phyloP scores from a whole-genome alignment of 1,139 yeast species.

The Candida sojae region DNA sequence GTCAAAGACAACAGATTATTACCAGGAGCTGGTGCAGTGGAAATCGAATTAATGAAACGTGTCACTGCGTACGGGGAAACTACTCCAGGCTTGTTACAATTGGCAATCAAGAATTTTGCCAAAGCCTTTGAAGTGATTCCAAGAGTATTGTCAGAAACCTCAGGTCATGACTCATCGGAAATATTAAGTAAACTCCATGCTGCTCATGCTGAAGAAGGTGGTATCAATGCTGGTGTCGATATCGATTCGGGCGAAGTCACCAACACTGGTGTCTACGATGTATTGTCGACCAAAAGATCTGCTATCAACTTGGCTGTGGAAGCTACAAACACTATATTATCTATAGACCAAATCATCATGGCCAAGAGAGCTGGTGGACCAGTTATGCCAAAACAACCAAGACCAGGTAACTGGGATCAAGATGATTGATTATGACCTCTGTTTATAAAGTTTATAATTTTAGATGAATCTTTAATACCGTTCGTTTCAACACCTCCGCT shows the following conservation, averaged over 20 bases:
- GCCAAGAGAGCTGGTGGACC: slow-evolving; percentile 99
- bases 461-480: slow-evolving; percentile 68
- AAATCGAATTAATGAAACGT: slow-evolving; percentile 80
- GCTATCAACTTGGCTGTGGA: slow-evolving; percentile 95
- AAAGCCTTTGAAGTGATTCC: slow-evolving; percentile 95
- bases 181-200: slow-evolving; percentile 85
- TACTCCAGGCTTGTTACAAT: slow-evolving; percentile 90
- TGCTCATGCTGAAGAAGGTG: slow-evolving; percentile 57
- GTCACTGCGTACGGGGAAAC: slow-evolving; percentile 85
- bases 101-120: slow-evolving; percentile 93
- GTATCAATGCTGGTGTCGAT: slow-evolving; percentile 51
- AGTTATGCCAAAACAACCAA: slow-evolving; percentile 80
- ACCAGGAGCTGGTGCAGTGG: slow-evolving; percentile 98
- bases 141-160: slow-evolving; percentile 88
- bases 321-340: slow-evolving; percentile 87
- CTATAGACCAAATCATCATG: slow-evolving; percentile 90
- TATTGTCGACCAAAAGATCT: slow-evolving; percentile 75
- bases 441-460: slow-evolving; percentile 58
- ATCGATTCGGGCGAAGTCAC: slow-evolving; percentile 75
- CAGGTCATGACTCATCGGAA: slow-evolving; percentile 90
- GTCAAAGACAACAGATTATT: slow-evolving; percentile 76
- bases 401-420: slow-evolving; percentile 97
- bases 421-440: slow-evolving; percentile 64
- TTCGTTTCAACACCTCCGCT: slow-evolving; percentile 86
- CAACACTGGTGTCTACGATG: slow-evolving; percentile 72